Evolutionary conservation across 495 filamentous ascomycete species (phyloP).

Genomic region (Podospora appendiculata): DNA sequence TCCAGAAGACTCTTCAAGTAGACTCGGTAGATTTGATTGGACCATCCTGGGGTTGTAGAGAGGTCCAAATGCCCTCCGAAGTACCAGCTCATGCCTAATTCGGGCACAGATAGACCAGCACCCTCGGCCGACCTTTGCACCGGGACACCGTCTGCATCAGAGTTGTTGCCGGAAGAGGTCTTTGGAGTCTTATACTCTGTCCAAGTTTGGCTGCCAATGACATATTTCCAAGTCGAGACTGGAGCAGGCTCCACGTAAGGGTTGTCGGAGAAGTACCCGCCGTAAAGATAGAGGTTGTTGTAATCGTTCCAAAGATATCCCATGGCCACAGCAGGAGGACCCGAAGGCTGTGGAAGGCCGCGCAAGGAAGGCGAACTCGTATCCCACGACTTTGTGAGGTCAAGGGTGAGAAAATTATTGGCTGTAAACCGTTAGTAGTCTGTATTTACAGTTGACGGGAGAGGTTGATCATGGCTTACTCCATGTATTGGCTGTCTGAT

Average conservation of each 20-base stretch:
- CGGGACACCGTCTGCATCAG: slow-evolving; percentile 40
- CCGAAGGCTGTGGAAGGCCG: slow-evolving; percentile 56
- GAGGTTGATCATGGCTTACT: slow-evolving; percentile 37
- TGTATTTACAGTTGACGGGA: no score
- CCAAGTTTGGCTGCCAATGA: slow-evolving; percentile 52
- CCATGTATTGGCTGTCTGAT: slow-evolving; percentile 55
- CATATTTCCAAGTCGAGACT: slow-evolving; percentile 59
- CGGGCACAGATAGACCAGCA: slow-evolving; percentile 58
- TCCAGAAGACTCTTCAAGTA: slow-evolving; percentile 71
- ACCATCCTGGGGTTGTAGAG: slow-evolving; percentile 65
- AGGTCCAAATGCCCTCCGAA: slow-evolving; percentile 68
- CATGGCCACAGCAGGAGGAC: slow-evolving; percentile 60
- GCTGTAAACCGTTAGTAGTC: slow-evolving; percentile 35
- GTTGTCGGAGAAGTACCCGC: slow-evolving; percentile 59
- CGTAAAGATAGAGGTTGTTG: slow-evolving; percentile 61
- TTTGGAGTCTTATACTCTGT: slow-evolving; percentile 46
- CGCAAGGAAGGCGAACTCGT: slow-evolving; percentile 52
- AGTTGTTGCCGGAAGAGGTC: slow-evolving; percentile 51
- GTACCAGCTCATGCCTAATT: slow-evolving; percentile 62
- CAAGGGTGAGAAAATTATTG: slow-evolving; percentile 60
- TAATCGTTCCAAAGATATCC: slow-evolving; percentile 67
- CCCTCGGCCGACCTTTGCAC: slow-evolving; percentile 63
- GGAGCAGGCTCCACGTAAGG: slow-evolving; percentile 43
- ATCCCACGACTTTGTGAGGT: slow-evolving; percentile 60
- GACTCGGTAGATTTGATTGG: slow-evolving; percentile 45